These are phyloP conservation scores for Hanseniaspora sp. DNA, from an alignment of 1,139 yeast genomes.

Conservation along the genomic window DNA sequence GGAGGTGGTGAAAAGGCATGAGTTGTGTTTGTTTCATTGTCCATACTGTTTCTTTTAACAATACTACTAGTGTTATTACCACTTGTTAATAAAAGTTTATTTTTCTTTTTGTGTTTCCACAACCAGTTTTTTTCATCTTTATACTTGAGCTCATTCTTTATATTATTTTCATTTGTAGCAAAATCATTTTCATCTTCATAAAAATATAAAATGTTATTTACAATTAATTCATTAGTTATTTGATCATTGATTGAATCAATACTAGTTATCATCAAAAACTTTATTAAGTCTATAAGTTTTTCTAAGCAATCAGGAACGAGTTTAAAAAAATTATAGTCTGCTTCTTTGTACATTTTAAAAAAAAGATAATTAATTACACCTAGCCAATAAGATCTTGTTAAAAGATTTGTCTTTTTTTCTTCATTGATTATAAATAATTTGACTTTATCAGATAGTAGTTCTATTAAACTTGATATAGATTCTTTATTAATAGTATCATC, in stretches of 20 bases:
- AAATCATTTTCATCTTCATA: background rate
- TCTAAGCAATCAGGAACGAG: background rate
- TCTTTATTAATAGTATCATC: background rate
- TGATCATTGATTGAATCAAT: constrained; percentile 12
- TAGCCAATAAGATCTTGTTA: constrained; percentile 61
- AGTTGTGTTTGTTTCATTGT: background rate
- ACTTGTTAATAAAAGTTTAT: constrained; percentile 19
- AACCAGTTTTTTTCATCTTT: constrained; percentile 70
- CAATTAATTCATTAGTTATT: constrained; percentile 9
- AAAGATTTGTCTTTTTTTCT: constrained; percentile 42
- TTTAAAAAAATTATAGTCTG: constrained; percentile 37
- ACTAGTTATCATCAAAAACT: constrained; percentile 7
- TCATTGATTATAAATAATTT: background rate
- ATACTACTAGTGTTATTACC: constrained; percentile 16
- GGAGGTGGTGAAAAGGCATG: constrained; percentile 34
- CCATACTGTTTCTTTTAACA: constrained; percentile 11
- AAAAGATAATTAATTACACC: constrained; percentile 56
- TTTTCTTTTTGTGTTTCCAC: constrained; percentile 38
- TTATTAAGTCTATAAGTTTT: constrained; percentile 9
- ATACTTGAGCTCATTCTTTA: constrained; percentile 33
- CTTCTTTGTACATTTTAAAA: constrained; percentile 48
- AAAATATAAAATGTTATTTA: constrained; percentile 10
- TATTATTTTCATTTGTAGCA: constrained; percentile 1
- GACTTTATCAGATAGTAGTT: background rate
- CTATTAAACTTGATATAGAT: background rate